Conservation (phyloP, 1,139 yeast species). For the Nadsonia commutata region DNA sequence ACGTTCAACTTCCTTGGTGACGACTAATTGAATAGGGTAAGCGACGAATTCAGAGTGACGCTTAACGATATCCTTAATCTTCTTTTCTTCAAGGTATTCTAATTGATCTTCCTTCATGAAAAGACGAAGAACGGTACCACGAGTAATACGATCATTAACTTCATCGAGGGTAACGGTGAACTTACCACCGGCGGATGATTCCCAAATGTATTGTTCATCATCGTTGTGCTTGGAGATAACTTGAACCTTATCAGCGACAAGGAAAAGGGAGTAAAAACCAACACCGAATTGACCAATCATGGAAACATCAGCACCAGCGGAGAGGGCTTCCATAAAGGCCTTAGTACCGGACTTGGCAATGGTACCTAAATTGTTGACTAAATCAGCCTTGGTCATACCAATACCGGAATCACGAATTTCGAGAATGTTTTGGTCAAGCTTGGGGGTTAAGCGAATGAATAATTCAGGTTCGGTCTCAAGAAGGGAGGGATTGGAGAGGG, state of each 20-base stretch:
- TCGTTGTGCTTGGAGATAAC: conserved; percentile 97
- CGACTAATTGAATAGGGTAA: conserved; percentile 97
- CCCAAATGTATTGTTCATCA: conserved; percentile 99
- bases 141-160: conserved; percentile 64
- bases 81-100: conserved; percentile 98
- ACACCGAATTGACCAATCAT: conserved; percentile 99
- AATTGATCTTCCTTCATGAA: conserved; percentile 98
- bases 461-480: conserved; percentile 93
- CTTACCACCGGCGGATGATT: conserved; percentile 99
- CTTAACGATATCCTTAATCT: conserved; percentile 98
- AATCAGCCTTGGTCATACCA: conserved; percentile 99
- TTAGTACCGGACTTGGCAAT: conserved; percentile 99
- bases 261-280: conserved; percentile 98
- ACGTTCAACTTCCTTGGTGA: conserved; percentile 97
- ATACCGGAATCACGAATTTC: conserved; percentile 99
- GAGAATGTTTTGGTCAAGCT: conserved; percentile 82
- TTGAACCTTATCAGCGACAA: conserved; percentile 98
- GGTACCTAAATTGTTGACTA: conserved; percentile 98
- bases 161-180: conserved; percentile 92
- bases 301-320: conserved; percentile 99
- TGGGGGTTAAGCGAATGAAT: conserved; percentile 94
- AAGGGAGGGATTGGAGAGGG: conserved; percentile 80
- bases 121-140: conserved; percentile 94
- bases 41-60: conserved; percentile 99
- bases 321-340: conserved; percentile 97